Conservation (phyloP, 2,329 filamentous ascomycete genomes). For the Sordariomycetes sp. region DNA sequence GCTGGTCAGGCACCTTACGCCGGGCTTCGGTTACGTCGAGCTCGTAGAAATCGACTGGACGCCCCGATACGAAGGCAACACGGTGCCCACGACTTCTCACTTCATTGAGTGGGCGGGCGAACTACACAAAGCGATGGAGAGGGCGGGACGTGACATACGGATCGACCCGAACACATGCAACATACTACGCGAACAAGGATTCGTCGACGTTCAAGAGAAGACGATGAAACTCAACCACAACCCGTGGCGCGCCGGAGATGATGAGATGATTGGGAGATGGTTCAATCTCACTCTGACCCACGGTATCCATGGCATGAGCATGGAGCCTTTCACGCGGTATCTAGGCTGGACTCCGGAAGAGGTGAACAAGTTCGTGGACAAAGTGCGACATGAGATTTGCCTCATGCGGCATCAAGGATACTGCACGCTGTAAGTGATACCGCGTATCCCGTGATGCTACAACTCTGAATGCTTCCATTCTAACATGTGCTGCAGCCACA, state of each 20-base stretch:
- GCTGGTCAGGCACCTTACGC: conserved; percentile 56
- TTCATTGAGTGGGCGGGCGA: conserved; percentile 60
- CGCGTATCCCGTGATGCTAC: neutral
- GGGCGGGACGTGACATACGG: conserved; percentile 54
- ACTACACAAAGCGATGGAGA: conserved; percentile 57
- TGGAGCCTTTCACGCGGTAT: conserved; percentile 57
- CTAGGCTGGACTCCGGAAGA: conserved; percentile 39
- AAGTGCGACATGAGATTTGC: conserved; percentile 59
- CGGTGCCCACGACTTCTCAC: conserved; percentile 43
- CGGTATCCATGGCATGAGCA: conserved; percentile 60
- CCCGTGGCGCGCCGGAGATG: conserved; percentile 57
- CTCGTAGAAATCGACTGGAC: conserved; percentile 83
- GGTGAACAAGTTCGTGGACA: conserved; percentile 49
- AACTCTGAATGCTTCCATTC: neutral
- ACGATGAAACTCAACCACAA: conserved; percentile 62
- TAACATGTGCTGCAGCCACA: conserved; percentile 13
- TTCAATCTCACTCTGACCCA: conserved; percentile 71
- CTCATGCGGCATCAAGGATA: conserved; percentile 60
- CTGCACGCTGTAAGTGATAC: conserved; percentile 59
- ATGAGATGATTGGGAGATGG: conserved; percentile 65
- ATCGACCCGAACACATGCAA: conserved; percentile 41
- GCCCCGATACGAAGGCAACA: conserved; percentile 60
- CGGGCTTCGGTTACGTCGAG: conserved; percentile 67
- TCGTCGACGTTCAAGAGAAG: conserved; percentile 66
- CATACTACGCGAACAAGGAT: conserved; percentile 60